These are phyloP conservation scores for Zoysia japonica DNA, from an alignment of 176 grass and related monocot species.

Conservation along the genomic window DNA sequence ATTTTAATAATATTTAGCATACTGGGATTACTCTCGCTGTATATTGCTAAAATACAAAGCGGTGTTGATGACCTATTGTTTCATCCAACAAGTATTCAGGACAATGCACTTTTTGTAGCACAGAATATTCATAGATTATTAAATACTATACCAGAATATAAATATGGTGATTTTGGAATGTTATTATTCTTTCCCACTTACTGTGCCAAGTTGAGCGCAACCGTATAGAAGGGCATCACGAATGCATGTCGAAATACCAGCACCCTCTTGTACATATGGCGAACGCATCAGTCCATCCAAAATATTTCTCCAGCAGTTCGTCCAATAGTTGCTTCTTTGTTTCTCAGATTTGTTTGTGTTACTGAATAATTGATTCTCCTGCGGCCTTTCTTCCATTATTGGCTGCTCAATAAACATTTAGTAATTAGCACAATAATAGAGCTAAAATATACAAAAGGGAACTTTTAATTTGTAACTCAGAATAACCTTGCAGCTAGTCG, in stretches of 20 bases:
- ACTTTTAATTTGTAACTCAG: conserved; percentile 23
- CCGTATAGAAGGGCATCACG: conserved; percentile 47
- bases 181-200: conserved; percentile 24
- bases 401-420: conserved; percentile 32
- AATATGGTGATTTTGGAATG: conserved; percentile 29
- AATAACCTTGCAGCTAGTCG: conserved; percentile 17
- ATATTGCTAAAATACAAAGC: too few species aligned
- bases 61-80: conserved; percentile 26
- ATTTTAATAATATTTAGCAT: too few species aligned
- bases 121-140: conserved; percentile 13
- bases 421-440: conserved; percentile 27
- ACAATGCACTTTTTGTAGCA: conserved; percentile 15
- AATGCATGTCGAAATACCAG: conserved; percentile 70
- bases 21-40: too few species aligned
- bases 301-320: conserved; percentile 61
- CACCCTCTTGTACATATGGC: conserved; percentile 49
- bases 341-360: conserved; percentile 35
- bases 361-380: conserved; percentile 26
- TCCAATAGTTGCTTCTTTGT: conserved; percentile 47
- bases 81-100: conserved; percentile 9
- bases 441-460: conserved; percentile 24
- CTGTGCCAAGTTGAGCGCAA: conserved; percentile 39
- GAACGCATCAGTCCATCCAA: conserved; percentile 58
- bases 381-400: conserved; percentile 17
- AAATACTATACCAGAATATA: conserved; percentile 7